These are phyloP conservation scores for Penicillium antarcticum DNA, from an alignment of 495 filamentous ascomycete species.

Conservation along the genomic window DNA sequence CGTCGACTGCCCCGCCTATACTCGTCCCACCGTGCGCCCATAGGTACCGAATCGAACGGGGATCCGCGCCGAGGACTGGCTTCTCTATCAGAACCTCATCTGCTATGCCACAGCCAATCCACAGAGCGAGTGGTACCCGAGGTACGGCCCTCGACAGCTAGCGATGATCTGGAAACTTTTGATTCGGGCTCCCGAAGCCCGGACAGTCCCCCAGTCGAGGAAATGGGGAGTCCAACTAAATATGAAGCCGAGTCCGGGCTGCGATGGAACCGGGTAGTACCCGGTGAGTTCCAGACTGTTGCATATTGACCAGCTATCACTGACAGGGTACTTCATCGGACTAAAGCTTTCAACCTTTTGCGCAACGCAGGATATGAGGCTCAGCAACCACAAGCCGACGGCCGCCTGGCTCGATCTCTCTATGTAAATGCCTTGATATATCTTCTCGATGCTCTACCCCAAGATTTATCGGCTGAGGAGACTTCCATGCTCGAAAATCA, in stretches of 20 bases:
- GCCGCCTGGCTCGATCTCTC: constrained; percentile 55
- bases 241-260: constrained; percentile 39
- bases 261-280: constrained; percentile 39
- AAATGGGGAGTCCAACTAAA: constrained; percentile 14
- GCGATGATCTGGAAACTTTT: constrained; percentile 16
- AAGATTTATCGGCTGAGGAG: constrained; percentile 47
- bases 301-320: constrained; percentile 1
- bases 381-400: constrained; percentile 33
- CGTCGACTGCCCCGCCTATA: constrained; percentile 29
- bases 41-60: constrained; percentile 7
- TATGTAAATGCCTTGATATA: constrained; percentile 67
- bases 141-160: constrained; percentile 15
- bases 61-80: constrained; percentile 8
- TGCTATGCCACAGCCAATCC: constrained; percentile 3
- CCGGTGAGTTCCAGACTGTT: constrained; percentile 25
- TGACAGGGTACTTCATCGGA: neutral
- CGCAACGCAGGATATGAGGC: constrained; percentile 40
- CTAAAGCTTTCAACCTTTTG: constrained; percentile 36
- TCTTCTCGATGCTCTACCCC: constrained; percentile 62
- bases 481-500: constrained; percentile 24
- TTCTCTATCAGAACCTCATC: constrained; percentile 18
- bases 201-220: constrained; percentile 9
- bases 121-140: constrained; percentile 1
- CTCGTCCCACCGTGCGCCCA: constrained; percentile 14
- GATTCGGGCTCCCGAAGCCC: constrained; percentile 13